phyloP scores from a whole-genome alignment of 139 green algal species.

The Micromonas pusilla region DNA sequence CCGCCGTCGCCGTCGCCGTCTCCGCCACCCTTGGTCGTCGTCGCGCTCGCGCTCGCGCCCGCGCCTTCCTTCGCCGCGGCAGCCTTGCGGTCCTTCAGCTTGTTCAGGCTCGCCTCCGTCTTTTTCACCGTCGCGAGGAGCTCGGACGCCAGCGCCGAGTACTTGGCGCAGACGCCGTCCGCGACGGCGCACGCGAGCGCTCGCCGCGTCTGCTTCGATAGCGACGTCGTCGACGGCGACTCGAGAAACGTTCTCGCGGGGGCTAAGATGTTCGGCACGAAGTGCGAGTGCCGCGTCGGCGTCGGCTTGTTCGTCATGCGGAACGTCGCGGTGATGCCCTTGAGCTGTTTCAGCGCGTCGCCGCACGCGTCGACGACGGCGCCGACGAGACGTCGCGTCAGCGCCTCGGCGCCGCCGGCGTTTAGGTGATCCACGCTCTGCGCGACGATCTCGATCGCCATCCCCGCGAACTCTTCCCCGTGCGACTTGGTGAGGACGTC shows the following conservation, averaged over 20 bases:
- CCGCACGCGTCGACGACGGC: slow-evolving; percentile 32
- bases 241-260: slow-evolving; percentile 39
- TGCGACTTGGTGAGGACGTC: too few species aligned
- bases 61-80: slow-evolving; percentile 2
- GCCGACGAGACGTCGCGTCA: background rate
- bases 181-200: slow-evolving; percentile 32
- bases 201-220: background rate
- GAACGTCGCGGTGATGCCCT: slow-evolving; percentile 87
- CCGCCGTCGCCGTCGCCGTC: slow-evolving; percentile 28
- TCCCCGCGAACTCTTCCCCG: background rate
- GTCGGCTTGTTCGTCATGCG: slow-evolving; percentile 76
- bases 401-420: background rate
- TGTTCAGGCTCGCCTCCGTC: slow-evolving; percentile 77
- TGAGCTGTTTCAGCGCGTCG: slow-evolving; percentile 66
- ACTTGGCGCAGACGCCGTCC: slow-evolving; percentile 40
- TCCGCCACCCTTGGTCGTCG: background rate
- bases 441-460: slow-evolving; percentile 11
- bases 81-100: slow-evolving; percentile 64
- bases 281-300: slow-evolving; percentile 71
- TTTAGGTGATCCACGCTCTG: background rate
- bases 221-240: background rate
- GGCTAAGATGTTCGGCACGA: slow-evolving; percentile 56
- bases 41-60: background rate
- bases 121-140: slow-evolving; percentile 72
- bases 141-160: slow-evolving; percentile 57